These are phyloP conservation scores for Tuber indicum DNA, from an alignment of 495 filamentous ascomycete species.

Conservation along the genomic window DNA sequence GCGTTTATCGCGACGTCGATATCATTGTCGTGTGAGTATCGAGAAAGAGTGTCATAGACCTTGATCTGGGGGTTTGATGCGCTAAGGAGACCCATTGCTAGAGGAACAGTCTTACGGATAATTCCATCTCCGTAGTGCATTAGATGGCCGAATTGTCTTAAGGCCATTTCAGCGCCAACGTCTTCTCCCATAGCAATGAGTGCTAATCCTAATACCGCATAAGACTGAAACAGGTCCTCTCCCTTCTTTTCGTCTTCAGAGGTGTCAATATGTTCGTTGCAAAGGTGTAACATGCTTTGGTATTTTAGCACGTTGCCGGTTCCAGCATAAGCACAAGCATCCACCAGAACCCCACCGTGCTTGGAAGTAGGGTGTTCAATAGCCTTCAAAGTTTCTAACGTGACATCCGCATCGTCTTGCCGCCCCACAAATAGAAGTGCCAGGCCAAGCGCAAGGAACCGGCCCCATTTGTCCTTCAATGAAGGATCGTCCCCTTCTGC, in stretches of 20 bases:
- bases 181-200: conserved; percentile 98
- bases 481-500: conserved; percentile 72
- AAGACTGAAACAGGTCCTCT: conserved; percentile 88
- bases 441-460: conserved; percentile 90
- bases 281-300: conserved; percentile 91
- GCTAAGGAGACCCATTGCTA: conserved; percentile 95
- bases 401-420: conserved; percentile 95
- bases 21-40: conserved; percentile 98
- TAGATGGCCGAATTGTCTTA: conserved; percentile 92
- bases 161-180: conserved; percentile 96
- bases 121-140: conserved; percentile 99
- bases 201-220: conserved; percentile 88
- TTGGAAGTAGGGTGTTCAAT: conserved; percentile 93
- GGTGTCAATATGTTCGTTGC: conserved; percentile 94
- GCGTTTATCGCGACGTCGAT: conserved; percentile 97
- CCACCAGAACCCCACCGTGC: conserved; percentile 79
- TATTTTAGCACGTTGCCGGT: conserved; percentile 94
- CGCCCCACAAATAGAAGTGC: conserved; percentile 91
- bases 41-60: conserved; percentile 96
- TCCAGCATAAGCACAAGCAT: conserved; percentile 95
- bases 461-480: conserved; percentile 94
- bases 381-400: conserved; percentile 88
- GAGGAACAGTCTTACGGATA: conserved; percentile 88
- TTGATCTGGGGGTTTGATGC: conserved; percentile 99
- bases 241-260: conserved; percentile 82